Evolutionary conservation across 306 rosid genomes (phyloP).

Genomic region (Styphnolobium japonicum): DNA sequence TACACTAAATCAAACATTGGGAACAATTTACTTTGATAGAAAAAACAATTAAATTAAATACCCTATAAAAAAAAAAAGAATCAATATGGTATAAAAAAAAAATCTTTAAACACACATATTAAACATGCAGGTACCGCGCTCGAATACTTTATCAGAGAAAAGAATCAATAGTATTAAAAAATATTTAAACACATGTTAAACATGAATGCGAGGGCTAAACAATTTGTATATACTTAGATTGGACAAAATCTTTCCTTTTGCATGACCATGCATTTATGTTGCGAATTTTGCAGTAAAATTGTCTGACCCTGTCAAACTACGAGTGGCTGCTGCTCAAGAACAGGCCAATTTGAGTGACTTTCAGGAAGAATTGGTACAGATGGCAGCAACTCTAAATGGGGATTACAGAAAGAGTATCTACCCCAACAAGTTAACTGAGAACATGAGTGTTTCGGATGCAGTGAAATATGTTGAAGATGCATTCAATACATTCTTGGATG

Average conservation of each 20-base stretch:
- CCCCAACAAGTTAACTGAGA: constrained; percentile 53
- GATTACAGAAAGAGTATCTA: constrained; percentile 48
- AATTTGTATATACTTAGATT: background rate
- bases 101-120: no score
- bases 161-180: no score
- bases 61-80: no score
- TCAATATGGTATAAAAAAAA: no score
- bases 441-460: constrained; percentile 47
- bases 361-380: constrained; percentile 59
- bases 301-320: constrained; percentile 41
- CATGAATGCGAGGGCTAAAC: no score
- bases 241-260: background rate
- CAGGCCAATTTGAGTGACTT: constrained; percentile 45
- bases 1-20: no score
- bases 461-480: constrained; percentile 47
- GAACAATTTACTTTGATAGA: no score
- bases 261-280: background rate
- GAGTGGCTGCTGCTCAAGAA: constrained; percentile 45
- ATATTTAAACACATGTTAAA: no score
- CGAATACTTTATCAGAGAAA: no score
- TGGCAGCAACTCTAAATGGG: constrained; percentile 67
- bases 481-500: constrained; percentile 40
- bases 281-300: constrained; percentile 39
- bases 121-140: no score
- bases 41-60: no score